Conservation (phyloP, 805 yeast genomes). For the Zygosaccharomyces siamensis region DNA sequence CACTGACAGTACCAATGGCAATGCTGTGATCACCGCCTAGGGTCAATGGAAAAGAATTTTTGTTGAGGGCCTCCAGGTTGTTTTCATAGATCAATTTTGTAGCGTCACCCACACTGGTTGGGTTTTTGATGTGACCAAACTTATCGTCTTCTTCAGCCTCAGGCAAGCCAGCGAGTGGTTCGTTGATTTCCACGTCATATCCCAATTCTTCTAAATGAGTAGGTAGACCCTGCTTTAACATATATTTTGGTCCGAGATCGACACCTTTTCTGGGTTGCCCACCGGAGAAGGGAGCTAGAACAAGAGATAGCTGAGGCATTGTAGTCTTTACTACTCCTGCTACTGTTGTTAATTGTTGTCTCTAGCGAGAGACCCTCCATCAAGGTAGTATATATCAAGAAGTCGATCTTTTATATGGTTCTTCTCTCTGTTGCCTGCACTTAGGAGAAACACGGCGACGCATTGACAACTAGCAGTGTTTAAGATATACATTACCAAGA, state of each 20-base stretch:
- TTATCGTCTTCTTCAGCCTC: conserved; percentile 48
- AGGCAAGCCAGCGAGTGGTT: conserved; percentile 48
- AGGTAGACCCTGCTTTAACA: conserved; percentile 67
- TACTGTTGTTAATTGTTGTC: background rate
- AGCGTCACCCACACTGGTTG: conserved; percentile 72
- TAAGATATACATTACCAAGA: background rate
- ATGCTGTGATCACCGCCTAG: conserved; percentile 97
- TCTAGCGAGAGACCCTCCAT: background rate
- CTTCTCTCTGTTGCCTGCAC: conserved; percentile 16
- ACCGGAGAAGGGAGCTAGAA: conserved; percentile 90
- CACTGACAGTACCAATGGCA: conserved; percentile 89
- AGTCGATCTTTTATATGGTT: background rate
- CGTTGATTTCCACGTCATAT: conserved; percentile 55
- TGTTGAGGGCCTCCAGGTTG: conserved; percentile 47
- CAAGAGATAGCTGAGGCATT: conserved; percentile 49
- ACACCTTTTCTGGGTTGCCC: conserved; percentile 95
- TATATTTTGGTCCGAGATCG: conserved; percentile 84
- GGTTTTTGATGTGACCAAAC: conserved; percentile 57
- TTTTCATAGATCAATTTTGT: conserved; percentile 58
- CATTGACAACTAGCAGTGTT: background rate
- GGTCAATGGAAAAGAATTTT: conserved; percentile 64
- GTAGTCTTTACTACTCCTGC: background rate
- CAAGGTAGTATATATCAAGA: background rate
- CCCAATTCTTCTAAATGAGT: conserved; percentile 61
- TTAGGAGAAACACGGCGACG: conserved; percentile 5